phyloP scores from a whole-genome alignment of 148 eudicot species.

The Rhododendron vialii region DNA sequence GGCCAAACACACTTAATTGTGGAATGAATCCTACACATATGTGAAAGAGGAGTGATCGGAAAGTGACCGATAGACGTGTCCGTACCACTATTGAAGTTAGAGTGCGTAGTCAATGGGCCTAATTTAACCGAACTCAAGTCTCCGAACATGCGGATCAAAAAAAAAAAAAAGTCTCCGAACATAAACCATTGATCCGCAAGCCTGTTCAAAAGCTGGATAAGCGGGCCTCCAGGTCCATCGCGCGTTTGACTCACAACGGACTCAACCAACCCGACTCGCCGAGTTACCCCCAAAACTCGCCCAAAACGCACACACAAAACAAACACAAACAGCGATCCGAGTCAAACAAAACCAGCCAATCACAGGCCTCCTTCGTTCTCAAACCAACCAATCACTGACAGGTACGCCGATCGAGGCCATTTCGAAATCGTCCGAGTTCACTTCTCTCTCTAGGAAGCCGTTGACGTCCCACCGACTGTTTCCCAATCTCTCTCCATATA shows the following conservation, averaged over 20 bases:
- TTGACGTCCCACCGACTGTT: not conserved
- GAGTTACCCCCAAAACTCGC: not conserved
- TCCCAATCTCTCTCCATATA: not conserved
- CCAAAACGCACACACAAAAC: conserved; percentile 4
- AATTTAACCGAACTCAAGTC: not conserved
- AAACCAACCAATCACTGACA: conserved; percentile 13
- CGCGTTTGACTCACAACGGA: not conserved
- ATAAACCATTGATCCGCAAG: not conserved
- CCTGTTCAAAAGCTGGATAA: not conserved
- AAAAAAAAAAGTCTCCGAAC: not conserved
- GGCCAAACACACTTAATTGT: too few relatives aligned
- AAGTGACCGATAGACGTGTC: rapidly evolving
- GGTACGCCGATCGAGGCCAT: conserved; percentile 14
- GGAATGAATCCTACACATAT: too few relatives aligned
- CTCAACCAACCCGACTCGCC: not conserved
- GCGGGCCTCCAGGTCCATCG: not conserved
- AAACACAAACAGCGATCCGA: conserved; percentile 30
- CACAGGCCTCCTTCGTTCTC: not conserved
- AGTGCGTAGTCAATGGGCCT: too few relatives aligned
- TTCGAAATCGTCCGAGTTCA: not conserved
- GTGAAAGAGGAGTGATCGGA: too few relatives aligned
- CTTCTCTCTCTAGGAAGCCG: conserved; percentile 5
- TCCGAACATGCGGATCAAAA: too few relatives aligned
- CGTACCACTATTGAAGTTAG: too few relatives aligned
- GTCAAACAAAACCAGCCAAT: conserved; percentile 15